Conservation (phyloP, 2,329 filamentous ascomycete genomes). For the Nannizziopsis arthrosporioides region DNA sequence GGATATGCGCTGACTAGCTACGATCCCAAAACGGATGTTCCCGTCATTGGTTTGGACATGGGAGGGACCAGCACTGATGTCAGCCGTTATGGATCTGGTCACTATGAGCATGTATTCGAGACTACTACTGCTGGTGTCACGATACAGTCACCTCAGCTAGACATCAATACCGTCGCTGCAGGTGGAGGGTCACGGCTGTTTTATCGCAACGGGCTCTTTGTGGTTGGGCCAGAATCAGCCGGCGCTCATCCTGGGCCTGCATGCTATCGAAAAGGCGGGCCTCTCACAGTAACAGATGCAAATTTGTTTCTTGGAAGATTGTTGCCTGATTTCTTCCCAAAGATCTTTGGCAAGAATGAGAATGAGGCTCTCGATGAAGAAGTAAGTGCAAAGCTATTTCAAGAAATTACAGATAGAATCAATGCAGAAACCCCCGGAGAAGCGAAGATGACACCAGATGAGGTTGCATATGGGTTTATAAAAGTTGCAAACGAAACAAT, state of each 20-base stretch:
- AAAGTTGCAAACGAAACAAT: conserved; percentile 86
- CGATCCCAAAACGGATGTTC: conserved; percentile 62
- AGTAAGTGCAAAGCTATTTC: conserved; percentile 59
- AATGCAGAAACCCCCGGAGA: conserved; percentile 54
- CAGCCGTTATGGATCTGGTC: conserved; percentile 67
- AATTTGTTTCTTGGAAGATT: conserved; percentile 76
- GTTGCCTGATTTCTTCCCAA: conserved; percentile 81
- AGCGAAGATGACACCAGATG: conserved; percentile 57
- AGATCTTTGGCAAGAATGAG: conserved; percentile 80
- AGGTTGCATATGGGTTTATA: conserved; percentile 80
- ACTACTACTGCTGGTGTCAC: conserved; percentile 82
- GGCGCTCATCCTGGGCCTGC: conserved; percentile 81
- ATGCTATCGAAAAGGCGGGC: conserved; percentile 81
- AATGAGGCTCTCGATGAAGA: conserved; percentile 62
- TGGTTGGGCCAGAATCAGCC: conserved; percentile 80
- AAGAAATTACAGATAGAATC: conserved; percentile 62
- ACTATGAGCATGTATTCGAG: conserved; percentile 86
- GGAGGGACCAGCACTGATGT: conserved; percentile 84
- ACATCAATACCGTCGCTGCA: conserved; percentile 85
- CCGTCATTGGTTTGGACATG: conserved; percentile 90
- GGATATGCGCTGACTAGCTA: conserved; percentile 84
- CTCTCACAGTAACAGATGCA: conserved; percentile 85
- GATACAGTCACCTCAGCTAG: conserved; percentile 75
- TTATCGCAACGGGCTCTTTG: conserved; percentile 63
- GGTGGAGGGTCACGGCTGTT: conserved; percentile 61